These are phyloP conservation scores for Tympanopsis confertula DNA, from an alignment of 2,329 filamentous ascomycete genomes.

Conservation along the genomic window DNA sequence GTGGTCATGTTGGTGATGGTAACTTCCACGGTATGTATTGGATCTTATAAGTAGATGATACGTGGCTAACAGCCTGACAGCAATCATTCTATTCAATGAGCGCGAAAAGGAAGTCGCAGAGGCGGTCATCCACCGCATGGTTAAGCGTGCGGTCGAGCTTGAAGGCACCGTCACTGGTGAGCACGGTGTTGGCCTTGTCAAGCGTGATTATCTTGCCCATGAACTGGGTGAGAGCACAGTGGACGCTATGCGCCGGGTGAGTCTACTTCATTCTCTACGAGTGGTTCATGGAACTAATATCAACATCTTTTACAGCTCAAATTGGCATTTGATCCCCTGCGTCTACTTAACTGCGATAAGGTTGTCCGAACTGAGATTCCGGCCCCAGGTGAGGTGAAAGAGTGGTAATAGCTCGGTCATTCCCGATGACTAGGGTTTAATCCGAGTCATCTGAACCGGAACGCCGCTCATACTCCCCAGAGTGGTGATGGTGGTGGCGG, in stretches of 20 bases:
- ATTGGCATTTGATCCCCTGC: conserved; percentile 49
- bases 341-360: conserved; percentile 38
- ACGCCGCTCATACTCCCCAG: too few species aligned
- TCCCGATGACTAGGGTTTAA: too few species aligned
- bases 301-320: conserved; percentile 35
- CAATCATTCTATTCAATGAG: conserved; percentile 34
- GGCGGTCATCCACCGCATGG: conserved; percentile 56
- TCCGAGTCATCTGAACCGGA: too few species aligned
- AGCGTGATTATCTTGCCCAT: conserved; percentile 51
- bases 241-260: conserved; percentile 51
- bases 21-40: conserved; percentile 52
- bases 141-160: conserved; percentile 56
- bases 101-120: conserved; percentile 41
- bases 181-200: conserved; percentile 60
- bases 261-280: conserved; percentile 10
- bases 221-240: conserved; percentile 50
- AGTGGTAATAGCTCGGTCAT: too few species aligned
- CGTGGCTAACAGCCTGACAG: conserved; percentile 5
- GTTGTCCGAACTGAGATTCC: conserved; percentile 48
- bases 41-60: background rate
- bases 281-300: background rate
- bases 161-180: conserved; percentile 65
- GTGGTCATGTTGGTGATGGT: conserved; percentile 64
- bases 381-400: conserved; percentile 40
- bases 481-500: too few species aligned